These are phyloP conservation scores for Groenewaldozyma tartarivorans DNA, from an alignment of 805 yeast species.

Conservation along the genomic window DNA sequence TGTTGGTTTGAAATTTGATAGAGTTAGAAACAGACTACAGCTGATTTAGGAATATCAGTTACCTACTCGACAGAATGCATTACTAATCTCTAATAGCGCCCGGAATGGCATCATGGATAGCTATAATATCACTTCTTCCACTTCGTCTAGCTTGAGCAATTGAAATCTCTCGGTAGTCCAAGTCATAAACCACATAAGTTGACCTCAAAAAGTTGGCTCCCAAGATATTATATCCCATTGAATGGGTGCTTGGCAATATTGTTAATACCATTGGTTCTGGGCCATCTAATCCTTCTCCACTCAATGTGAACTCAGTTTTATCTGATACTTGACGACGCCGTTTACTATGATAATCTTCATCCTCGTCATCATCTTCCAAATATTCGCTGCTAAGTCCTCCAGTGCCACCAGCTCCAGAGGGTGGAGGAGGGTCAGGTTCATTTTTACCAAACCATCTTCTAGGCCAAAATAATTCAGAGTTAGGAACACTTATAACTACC, in stretches of 20 bases:
- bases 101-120: constrained; percentile 18
- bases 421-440: constrained; percentile 13
- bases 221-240: constrained; percentile 20
- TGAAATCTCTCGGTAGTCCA: constrained; percentile 46
- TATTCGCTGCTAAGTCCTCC: neutral
- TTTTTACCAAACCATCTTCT: constrained; percentile 19
- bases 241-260: constrained; percentile 12
- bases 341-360: constrained; percentile 2
- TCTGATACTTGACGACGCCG: too few species aligned
- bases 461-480: constrained; percentile 22
- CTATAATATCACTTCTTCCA: constrained; percentile 18
- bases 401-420: neutral
- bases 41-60: too few species aligned
- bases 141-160: constrained; percentile 40
- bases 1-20: too few species aligned
- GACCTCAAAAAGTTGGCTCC: constrained; percentile 58
- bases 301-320: too few species aligned
- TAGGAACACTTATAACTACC: constrained; percentile 34
- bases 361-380: constrained; percentile 4
- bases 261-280: constrained; percentile 9
- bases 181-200: constrained; percentile 57
- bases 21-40: too few species aligned
- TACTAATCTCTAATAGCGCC: constrained; percentile 3
- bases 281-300: too few species aligned
- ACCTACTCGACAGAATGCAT: too few species aligned